Percentiles rank a stretch among this genome's conserved stretches.
These are phyloP conservation scores for Nitzschia putrida DNA, from an alignment of 108 stramenopile species.

Conservation along the genomic window DNA sequence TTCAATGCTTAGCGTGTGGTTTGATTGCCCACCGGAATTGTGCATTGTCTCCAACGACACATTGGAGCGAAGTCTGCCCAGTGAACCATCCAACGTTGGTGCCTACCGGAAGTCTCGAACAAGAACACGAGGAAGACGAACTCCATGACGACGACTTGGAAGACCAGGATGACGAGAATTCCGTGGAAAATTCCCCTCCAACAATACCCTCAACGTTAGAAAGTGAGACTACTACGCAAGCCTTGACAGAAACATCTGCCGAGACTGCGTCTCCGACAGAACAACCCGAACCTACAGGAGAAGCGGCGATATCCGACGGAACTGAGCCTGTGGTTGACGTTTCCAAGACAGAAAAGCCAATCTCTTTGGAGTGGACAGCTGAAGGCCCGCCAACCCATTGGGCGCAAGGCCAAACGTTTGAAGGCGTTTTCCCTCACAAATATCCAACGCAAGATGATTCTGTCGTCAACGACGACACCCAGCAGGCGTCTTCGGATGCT, in stretches of 20 bases:
- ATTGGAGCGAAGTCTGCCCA: conserved; percentile 37
- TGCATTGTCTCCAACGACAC: conserved; percentile 40
- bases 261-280: not conserved
- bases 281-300: not conserved
- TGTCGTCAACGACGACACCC: not conserved
- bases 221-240: not conserved
- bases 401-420: conserved; percentile 13
- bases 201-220: not conserved
- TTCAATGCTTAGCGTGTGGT: conserved; percentile 69
- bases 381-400: conserved; percentile 44
- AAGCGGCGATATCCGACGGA: not conserved
- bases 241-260: not conserved
- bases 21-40: conserved; percentile 74
- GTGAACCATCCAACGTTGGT: conserved; percentile 18
- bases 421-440: conserved; percentile 17
- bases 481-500: not conserved
- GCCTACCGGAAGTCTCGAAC: not conserved
- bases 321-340: not conserved
- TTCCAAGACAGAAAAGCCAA: not conserved
- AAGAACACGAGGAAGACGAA: not conserved
- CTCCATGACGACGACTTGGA: not conserved
- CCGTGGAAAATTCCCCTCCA: not conserved
- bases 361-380: conserved; percentile 28
- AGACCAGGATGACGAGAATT: not conserved
- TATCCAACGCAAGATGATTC: not conserved